Percentiles rank a stretch among this genome's conserved stretches.
These are phyloP conservation scores for Citrus medica DNA, from an alignment of 345 rosid species.

Conservation along the genomic window DNA sequence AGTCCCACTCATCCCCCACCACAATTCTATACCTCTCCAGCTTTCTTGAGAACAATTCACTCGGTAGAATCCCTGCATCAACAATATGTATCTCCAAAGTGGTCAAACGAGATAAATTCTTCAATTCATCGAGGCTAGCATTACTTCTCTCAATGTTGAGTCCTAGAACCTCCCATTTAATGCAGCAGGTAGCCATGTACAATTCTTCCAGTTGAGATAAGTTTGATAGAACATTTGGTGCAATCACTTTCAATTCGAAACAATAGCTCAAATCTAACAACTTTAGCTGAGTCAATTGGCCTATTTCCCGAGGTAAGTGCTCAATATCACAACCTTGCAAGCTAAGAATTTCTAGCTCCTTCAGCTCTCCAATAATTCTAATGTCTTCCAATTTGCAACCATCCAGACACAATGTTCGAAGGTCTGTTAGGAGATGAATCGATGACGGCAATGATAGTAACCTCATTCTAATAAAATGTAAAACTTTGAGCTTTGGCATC, in stretches of 20 bases:
- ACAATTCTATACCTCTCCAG: not conserved
- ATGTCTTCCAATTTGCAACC: not conserved
- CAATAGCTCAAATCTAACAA: constrained; percentile 13
- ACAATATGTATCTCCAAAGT: not conserved
- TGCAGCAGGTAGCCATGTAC: constrained; percentile 7
- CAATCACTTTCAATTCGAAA: not conserved
- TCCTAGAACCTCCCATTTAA: constrained; percentile 2
- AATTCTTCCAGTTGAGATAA: constrained; percentile 26
- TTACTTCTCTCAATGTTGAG: not conserved
- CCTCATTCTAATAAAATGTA: not conserved
- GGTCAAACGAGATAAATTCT: constrained; percentile 8
- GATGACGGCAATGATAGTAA: constrained; percentile 9
- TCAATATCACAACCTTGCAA: not conserved
- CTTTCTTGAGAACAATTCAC: not conserved
- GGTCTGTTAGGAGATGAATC: not conserved
- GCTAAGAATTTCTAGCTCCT: constrained; percentile 17
- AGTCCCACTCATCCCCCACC: not conserved
- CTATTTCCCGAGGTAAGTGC: constrained; percentile 18
- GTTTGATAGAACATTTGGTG: not conserved
- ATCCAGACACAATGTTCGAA: constrained; percentile 7
- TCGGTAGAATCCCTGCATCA: not conserved
- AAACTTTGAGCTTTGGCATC: not conserved
- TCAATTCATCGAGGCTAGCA: constrained; percentile 14
- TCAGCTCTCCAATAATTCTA: not conserved
- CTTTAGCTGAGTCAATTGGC: constrained; percentile 5